phyloP scores from a whole-genome alignment of 1,139 yeast species.

The Diutina sp. region DNA sequence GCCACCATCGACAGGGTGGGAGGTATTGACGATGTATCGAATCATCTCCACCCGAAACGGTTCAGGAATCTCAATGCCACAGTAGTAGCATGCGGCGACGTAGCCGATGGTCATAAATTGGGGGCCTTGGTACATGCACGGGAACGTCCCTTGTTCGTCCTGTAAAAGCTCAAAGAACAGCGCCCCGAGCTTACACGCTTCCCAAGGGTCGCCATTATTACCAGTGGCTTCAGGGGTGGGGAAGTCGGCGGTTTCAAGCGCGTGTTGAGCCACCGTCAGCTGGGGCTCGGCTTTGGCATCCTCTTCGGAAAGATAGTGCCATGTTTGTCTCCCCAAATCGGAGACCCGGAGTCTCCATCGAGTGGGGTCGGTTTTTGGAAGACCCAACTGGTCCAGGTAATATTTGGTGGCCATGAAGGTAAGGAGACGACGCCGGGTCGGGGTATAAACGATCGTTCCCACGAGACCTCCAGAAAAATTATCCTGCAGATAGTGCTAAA shows the following conservation, averaged over 20 bases:
- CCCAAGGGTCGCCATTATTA: conserved; percentile 30
- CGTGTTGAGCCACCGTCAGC: conserved; percentile 3
- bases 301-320: conserved; percentile 53
- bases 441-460: background rate
- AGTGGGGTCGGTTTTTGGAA: conserved; percentile 54
- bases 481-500: background rate
- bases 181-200: conserved; percentile 68
- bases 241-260: conserved; percentile 16
- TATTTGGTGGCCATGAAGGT: conserved; percentile 5
- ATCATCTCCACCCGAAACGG: conserved; percentile 58
- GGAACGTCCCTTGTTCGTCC: conserved; percentile 75
- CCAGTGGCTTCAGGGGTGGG: conserved; percentile 24
- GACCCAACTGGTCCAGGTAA: conserved; percentile 51
- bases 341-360: conserved; percentile 71
- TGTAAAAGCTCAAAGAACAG: conserved; percentile 57
- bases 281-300: conserved; percentile 33
- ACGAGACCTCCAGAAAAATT: background rate
- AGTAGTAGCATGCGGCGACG: conserved; percentile 60
- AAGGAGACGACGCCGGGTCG: background rate
- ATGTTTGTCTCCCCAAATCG: conserved; percentile 63
- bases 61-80: conserved; percentile 56
- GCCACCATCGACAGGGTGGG: conserved; percentile 99
- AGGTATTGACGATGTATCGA: conserved; percentile 72
- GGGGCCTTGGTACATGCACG: conserved; percentile 92
- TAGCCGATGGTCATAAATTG: conserved; percentile 94